Evolutionary conservation across 129 eudicot genomes (phyloP).

Genomic region (Smallanthus sonchifolius): DNA sequence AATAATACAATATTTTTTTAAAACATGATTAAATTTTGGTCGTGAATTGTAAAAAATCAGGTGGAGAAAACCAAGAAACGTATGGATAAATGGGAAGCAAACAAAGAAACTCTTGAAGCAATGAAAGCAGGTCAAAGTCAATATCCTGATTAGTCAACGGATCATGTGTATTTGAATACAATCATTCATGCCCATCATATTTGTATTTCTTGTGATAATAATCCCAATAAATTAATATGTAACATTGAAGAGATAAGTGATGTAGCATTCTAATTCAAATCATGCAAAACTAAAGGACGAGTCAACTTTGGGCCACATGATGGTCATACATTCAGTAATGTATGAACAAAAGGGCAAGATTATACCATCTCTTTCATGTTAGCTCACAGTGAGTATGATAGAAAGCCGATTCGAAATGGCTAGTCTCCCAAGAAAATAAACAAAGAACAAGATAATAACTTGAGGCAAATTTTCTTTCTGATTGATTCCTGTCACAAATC

Average conservation of each 20-base stretch:
- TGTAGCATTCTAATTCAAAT: not conserved
- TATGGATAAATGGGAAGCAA: constrained; percentile 61
- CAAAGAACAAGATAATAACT: no score
- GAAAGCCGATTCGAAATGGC: no score
- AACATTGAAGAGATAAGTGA: not conserved
- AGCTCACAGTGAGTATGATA: no score
- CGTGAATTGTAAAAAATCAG: constrained; percentile 21
- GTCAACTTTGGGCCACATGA: no score
- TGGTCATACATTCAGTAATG: no score
- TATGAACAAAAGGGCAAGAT: no score
- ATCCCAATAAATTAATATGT: not conserved
- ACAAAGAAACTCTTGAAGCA: constrained; percentile 28
- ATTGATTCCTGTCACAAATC: no score
- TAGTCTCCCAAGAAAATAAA: no score
- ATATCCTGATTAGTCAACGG: not conserved
- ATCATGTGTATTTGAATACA: not conserved
- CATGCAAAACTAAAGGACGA: no score
- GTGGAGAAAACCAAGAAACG: constrained; percentile 58
- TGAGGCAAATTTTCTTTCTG: no score
- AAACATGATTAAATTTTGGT: not conserved
- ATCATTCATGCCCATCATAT: not conserved
- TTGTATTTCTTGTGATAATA: not conserved
- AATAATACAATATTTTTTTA: not conserved
- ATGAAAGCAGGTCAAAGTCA: constrained; percentile 1
- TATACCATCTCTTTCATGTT: no score